phyloP scores from a whole-genome alignment of 2,329 filamentous ascomycete genomes.

The Epicoccum nigrum region DNA sequence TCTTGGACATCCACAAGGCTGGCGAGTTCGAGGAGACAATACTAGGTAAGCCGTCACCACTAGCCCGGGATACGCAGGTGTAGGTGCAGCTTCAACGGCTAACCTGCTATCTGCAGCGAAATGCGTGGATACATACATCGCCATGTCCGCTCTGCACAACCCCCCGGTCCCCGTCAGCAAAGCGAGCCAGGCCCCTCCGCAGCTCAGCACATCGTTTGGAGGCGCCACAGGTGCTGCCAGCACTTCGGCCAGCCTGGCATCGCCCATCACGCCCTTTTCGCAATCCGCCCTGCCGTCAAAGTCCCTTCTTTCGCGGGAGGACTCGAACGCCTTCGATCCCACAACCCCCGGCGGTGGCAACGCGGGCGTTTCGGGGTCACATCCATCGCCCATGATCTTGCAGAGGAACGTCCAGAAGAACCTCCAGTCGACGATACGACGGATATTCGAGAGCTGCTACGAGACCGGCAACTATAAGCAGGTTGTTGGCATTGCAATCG shows the following conservation, averaged over 20 bases:
- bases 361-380: constrained; percentile 58
- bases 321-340: constrained; percentile 67
- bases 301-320: constrained; percentile 86
- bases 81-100: constrained; percentile 11
- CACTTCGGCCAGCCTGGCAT: constrained; percentile 72
- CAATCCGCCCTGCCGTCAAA: constrained; percentile 93
- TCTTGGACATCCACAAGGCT: constrained; percentile 89
- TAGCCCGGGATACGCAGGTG: background rate
- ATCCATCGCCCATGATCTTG: constrained; percentile 68
- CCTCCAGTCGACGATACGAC: constrained; percentile 82
- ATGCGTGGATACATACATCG: constrained; percentile 97
- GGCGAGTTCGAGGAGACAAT: constrained; percentile 99
- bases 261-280: constrained; percentile 92
- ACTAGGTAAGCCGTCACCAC: constrained; percentile 65
- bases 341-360: constrained; percentile 62
- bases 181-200: constrained; percentile 62
- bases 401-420: constrained; percentile 77
- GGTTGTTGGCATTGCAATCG: constrained; percentile 94
- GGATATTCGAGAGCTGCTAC: constrained; percentile 90
- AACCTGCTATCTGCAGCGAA: constrained; percentile 63
- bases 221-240: constrained; percentile 69
- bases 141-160: constrained; percentile 69
- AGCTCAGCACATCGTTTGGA: constrained; percentile 80
- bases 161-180: constrained; percentile 57
- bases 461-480: constrained; percentile 87